phyloP scores from a whole-genome alignment of 257 asterid genomes.

The Lantana camara region DNA sequence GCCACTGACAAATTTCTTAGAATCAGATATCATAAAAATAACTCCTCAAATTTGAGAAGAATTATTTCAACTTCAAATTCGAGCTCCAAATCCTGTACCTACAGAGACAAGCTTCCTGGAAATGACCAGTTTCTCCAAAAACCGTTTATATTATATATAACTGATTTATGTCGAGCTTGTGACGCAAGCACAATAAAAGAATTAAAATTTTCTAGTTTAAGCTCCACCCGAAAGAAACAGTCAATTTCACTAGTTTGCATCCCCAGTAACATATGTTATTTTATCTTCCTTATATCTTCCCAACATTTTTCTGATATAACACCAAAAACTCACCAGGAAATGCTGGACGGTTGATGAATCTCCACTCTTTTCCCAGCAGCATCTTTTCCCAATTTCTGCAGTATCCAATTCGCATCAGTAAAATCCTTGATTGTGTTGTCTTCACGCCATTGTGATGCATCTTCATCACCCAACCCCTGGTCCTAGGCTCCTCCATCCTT shows the following conservation, averaged over 20 bases:
- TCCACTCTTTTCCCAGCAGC: conserved; percentile 97
- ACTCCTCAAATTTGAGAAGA: background rate
- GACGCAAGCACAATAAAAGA: background rate
- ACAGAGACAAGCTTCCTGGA: conserved; percentile 8
- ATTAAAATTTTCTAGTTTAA: background rate
- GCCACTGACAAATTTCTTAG: background rate
- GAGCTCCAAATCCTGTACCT: background rate
- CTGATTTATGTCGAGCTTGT: no score
- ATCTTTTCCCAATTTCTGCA: conserved; percentile 93
- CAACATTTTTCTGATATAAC: background rate
- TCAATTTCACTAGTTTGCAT: no score
- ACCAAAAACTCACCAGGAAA: conserved; percentile 66
- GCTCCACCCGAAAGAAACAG: no score
- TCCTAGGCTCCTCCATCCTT: conserved; percentile 76
- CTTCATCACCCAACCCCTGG: conserved; percentile 61
- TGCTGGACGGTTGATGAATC: conserved; percentile 77
- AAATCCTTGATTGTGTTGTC: conserved; percentile 69
- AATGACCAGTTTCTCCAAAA: background rate
- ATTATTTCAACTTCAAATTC: background rate
- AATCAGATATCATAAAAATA: background rate
- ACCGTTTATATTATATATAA: no score
- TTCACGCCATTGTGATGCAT: conserved; percentile 47
- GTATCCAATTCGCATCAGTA: conserved; percentile 88
- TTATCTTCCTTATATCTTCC: background rate
- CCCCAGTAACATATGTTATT: no score